Evolutionary conservation across 768 basidiomycete genomes (phyloP).

Genomic region (Pleurotus djamor): DNA sequence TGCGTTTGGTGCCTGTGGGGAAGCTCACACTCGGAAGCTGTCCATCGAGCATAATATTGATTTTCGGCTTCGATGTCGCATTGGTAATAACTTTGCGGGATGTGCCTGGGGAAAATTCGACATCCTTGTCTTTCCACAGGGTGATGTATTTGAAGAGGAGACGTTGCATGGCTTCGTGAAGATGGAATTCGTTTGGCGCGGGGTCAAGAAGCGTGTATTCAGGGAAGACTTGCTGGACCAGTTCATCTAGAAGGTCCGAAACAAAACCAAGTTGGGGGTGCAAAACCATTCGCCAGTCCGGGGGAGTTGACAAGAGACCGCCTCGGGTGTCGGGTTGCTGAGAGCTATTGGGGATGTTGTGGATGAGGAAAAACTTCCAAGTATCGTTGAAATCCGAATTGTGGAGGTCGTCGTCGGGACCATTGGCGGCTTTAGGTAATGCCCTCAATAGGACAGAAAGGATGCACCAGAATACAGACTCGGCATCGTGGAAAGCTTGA

Average conservation of each 20-base stretch:
- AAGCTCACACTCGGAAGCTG: too few species aligned
- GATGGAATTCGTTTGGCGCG: not conserved
- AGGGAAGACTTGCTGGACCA: not conserved
- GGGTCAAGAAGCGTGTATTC: not conserved
- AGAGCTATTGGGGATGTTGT: not conserved
- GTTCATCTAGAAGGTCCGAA: not conserved
- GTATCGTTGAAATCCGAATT: not conserved
- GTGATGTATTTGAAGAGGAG: not conserved
- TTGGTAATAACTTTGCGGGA: not conserved
- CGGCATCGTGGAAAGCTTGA: slow-evolving; percentile 1
- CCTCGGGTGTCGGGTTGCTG: not conserved
- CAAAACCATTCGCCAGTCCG: not conserved
- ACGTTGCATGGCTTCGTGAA: slow-evolving; percentile 9
- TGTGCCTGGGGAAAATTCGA: not conserved
- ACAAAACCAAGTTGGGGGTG: not conserved
- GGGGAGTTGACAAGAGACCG: not conserved
- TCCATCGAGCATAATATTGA: too few species aligned
- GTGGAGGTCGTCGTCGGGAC: not conserved
- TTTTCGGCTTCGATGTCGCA: too few species aligned
- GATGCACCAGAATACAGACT: slow-evolving; percentile 7
- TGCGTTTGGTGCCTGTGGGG: too few species aligned
- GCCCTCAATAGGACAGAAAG: not conserved
- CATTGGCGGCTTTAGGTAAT: not conserved
- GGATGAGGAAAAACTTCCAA: slow-evolving; percentile 4
- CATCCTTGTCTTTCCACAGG: not conserved